phyloP scores from a whole-genome alignment of 1,284 basidiomycete genomes.

The Cryptococcus sp. region DNA sequence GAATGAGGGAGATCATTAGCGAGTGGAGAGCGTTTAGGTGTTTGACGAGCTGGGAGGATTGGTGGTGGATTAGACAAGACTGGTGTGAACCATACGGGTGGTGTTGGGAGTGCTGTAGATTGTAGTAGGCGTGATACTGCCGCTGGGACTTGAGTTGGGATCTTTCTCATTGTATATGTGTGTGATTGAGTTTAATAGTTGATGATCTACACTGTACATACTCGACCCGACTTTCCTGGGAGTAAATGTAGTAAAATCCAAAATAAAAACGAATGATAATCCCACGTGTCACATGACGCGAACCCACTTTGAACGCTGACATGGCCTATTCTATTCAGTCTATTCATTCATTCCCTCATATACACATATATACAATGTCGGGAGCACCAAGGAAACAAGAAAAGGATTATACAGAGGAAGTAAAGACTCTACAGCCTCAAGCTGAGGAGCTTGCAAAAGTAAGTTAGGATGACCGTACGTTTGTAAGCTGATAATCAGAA shows the following conservation, averaged over 20 bases:
- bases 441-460: conserved; percentile 51
- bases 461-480: conserved; percentile 6
- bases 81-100: conserved; percentile 81
- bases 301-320: neutral
- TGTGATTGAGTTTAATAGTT: neutral
- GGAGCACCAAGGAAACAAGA: conserved; percentile 52
- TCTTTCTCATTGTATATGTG: conserved; percentile 61
- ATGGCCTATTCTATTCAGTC: neutral
- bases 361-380: conserved; percentile 30
- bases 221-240: too few relatives aligned
- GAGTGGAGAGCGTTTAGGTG: conserved; percentile 54
- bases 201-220: neutral
- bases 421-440: conserved; percentile 50
- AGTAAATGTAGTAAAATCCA: too few relatives aligned
- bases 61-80: conserved; percentile 84
- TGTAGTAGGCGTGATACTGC: conserved; percentile 78
- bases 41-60: conserved; percentile 70
- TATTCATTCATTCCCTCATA: neutral
- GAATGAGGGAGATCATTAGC: conserved; percentile 20
- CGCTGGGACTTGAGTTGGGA: conserved; percentile 84
- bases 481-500: conserved; percentile 39
- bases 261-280: conserved; percentile 6
- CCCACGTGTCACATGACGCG: conserved; percentile 7
- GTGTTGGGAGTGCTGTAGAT: conserved; percentile 61
- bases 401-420: conserved; percentile 54